phyloP scores from a whole-genome alignment of 208 protist species.

The Jaenimonas drosophilae region DNA sequence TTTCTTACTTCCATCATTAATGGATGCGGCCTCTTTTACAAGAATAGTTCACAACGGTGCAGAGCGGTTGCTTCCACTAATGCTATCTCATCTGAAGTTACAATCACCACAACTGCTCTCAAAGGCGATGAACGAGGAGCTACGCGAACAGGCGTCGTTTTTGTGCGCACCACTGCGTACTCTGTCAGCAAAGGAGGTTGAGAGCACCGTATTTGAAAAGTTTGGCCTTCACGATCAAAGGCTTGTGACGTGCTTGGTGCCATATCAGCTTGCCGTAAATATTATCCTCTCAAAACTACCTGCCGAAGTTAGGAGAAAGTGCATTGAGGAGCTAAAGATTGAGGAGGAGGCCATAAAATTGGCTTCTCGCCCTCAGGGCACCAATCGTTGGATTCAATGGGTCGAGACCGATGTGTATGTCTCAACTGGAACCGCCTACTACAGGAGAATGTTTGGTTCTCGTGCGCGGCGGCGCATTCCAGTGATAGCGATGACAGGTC shows the following conservation, averaged over 20 bases:
- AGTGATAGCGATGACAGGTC: slow-evolving; percentile 71
- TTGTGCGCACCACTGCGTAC: slow-evolving; percentile 26
- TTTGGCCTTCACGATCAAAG: slow-evolving; percentile 50
- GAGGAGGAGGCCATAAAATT: slow-evolving; percentile 21
- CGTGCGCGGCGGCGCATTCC: slow-evolving; percentile 34
- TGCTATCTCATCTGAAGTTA: slow-evolving; percentile 15
- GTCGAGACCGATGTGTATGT: slow-evolving; percentile 76
- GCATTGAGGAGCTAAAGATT: slow-evolving; percentile 34
- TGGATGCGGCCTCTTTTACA: slow-evolving; percentile 61
- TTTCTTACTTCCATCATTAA: slow-evolving; percentile 11
- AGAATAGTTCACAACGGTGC: slow-evolving; percentile 34
- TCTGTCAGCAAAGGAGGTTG: slow-evolving; percentile 51
- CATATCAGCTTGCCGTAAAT: slow-evolving; percentile 73
- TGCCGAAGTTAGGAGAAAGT: slow-evolving; percentile 19
- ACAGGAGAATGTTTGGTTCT: slow-evolving; percentile 16
- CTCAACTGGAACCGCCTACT: slow-evolving; percentile 48
- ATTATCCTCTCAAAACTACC: slow-evolving; percentile 76
- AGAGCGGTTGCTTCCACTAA: slow-evolving; percentile 18
- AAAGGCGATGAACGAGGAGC: slow-evolving; percentile 24
- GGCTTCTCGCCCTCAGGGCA: not conserved
- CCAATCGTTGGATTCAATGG: slow-evolving; percentile 62
- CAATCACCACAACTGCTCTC: slow-evolving; percentile 18
- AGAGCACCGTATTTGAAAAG: slow-evolving; percentile 39
- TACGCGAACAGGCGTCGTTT: slow-evolving; percentile 13
- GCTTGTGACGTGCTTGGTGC: slow-evolving; percentile 78